These are phyloP conservation scores for Lichina pygmaea DNA, from an alignment of 495 filamentous ascomycete species.

Conservation along the genomic window DNA sequence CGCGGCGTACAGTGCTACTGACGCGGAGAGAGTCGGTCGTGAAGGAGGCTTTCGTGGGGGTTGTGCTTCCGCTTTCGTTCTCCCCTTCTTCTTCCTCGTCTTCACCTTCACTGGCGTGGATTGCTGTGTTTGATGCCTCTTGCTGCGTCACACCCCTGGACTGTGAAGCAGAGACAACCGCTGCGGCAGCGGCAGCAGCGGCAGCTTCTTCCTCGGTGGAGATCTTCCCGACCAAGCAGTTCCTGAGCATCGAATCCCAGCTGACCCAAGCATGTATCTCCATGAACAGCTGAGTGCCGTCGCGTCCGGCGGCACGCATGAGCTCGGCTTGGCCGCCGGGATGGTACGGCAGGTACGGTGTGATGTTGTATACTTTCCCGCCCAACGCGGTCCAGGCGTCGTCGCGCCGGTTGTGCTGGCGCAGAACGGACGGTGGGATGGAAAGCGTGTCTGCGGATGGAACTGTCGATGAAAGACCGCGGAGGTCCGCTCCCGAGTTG, in stretches of 20 bases:
- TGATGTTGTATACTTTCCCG: conserved; percentile 81
- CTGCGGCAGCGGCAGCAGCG: not conserved
- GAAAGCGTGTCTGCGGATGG: conserved; percentile 24
- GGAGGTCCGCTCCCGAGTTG: conserved; percentile 35
- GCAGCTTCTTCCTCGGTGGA: conserved; percentile 44
- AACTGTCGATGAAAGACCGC: conserved; percentile 20
- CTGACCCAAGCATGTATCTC: conserved; percentile 97
- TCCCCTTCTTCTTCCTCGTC: not conserved
- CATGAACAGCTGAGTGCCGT: conserved; percentile 56
- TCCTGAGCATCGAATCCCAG: conserved; percentile 74
- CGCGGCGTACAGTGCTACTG: no score
- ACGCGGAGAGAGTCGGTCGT: no score
- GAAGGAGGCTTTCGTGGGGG: no score
- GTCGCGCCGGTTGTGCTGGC: conserved; percentile 43
- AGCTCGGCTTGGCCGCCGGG: conserved; percentile 77
- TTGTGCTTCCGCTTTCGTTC: no score
- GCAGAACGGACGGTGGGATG: conserved; percentile 58
- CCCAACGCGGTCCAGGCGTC: conserved; percentile 74
- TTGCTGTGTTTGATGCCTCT: no score
- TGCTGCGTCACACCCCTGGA: no score
- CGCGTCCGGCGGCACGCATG: conserved; percentile 49
- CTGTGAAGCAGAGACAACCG: no score
- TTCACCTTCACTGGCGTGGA: conserved; percentile 1
- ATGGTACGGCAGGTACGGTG: conserved; percentile 71
- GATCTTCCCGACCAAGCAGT: conserved; percentile 64